Evolutionary conservation across 768 basidiomycete genomes (phyloP).

Genomic region (Xerocomus potaroensis): DNA sequence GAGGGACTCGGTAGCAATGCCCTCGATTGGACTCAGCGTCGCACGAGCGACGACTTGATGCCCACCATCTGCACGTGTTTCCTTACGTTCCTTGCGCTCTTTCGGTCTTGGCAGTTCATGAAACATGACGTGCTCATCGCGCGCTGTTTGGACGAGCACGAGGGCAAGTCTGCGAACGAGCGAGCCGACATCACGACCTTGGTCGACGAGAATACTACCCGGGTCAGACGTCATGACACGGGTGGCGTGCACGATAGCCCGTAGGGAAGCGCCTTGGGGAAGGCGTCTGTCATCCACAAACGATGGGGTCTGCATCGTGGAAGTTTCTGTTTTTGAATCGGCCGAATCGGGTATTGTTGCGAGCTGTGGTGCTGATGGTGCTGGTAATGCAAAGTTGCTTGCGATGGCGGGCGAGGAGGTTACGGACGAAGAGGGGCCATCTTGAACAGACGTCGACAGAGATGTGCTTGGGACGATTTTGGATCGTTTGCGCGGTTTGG

Average conservation of each 20-base stretch:
- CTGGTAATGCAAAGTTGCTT: conserved; percentile 13
- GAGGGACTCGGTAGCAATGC: conserved; percentile 40
- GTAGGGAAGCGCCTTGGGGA: conserved; percentile 61
- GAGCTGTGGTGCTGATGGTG: conserved; percentile 26
- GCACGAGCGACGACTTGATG: conserved; percentile 36
- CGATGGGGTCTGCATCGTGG: conserved; percentile 25
- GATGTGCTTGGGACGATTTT: conserved; percentile 28
- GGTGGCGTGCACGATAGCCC: conserved; percentile 77
- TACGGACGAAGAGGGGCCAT: conserved; percentile 8
- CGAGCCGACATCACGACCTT: conserved; percentile 57
- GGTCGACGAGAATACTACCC: conserved; percentile 67
- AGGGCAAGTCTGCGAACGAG: conserved; percentile 63
- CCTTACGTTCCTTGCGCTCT: conserved; percentile 41
- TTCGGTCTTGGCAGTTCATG: conserved; percentile 37
- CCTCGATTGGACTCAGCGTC: conserved; percentile 39
- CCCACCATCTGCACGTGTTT: conserved; percentile 24
- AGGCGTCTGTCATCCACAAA: conserved; percentile 27
- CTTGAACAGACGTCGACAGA: conserved; percentile 6
- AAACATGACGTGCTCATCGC: conserved; percentile 55
- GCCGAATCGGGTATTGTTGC: conserved; percentile 19
- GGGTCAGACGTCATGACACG: conserved; percentile 85
- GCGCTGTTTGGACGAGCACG: conserved; percentile 61
- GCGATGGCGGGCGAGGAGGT: conserved; percentile 19
- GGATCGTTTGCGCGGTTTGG: conserved; percentile 18
- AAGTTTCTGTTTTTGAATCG: conserved; percentile 25